Evolutionary conservation across 129 eudicot species (phyloP).

Genomic region (Helichrysum umbraculigerum): DNA sequence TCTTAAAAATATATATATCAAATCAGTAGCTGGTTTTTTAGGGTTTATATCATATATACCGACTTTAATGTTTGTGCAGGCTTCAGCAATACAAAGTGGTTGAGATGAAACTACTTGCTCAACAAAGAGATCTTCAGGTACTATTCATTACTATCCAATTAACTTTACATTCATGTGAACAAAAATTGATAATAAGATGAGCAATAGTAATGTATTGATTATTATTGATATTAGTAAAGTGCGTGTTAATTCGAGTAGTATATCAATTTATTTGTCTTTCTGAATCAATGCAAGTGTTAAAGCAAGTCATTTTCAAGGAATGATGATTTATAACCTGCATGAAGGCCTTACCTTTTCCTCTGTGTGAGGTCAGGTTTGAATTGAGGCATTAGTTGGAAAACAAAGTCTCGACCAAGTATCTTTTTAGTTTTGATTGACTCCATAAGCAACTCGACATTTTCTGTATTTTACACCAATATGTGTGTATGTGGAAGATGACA

Average conservation of each 20-base stretch:
- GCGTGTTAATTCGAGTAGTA: too few relatives aligned
- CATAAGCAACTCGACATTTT: not conserved
- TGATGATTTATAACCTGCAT: not conserved
- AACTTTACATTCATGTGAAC: not conserved
- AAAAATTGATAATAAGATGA: not conserved
- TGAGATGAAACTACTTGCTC: slow-evolving; percentile 98
- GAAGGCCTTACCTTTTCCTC: not conserved
- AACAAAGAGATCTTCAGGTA: slow-evolving; percentile 93
- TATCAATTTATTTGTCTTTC: not conserved
- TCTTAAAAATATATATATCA: slow-evolving; percentile 2
- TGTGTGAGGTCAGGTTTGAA: not conserved
- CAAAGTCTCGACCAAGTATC: not conserved
- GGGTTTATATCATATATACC: slow-evolving; percentile 33
- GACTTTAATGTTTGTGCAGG: slow-evolving; percentile 36
- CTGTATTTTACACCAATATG: not conserved
- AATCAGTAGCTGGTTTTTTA: slow-evolving; percentile 21
- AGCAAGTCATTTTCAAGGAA: not conserved
- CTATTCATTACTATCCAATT: not conserved
- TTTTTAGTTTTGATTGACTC: not conserved
- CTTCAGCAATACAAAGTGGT: slow-evolving; percentile 90
- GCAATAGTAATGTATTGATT: too few relatives aligned
- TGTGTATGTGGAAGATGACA: not conserved
- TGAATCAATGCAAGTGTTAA: not conserved
- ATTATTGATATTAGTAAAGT: too few relatives aligned
- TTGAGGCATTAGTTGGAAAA: not conserved